Percentiles rank a stretch among this genome's conserved stretches.
These are phyloP conservation scores for Stemphylium beticola DNA, from an alignment of 2,329 filamentous ascomycete genomes.

Conservation along the genomic window DNA sequence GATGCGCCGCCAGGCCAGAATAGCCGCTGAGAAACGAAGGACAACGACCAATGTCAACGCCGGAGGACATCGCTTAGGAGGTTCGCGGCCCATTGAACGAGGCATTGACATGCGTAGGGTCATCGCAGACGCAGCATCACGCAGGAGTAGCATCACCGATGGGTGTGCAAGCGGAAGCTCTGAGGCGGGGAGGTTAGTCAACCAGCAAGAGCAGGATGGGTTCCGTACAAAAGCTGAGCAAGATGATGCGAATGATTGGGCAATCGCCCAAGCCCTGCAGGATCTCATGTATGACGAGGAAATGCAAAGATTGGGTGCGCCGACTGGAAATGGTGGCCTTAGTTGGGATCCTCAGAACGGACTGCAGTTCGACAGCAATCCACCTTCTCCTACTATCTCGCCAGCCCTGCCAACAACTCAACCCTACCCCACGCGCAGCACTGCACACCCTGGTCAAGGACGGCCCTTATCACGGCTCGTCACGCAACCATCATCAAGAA, in stretches of 20 bases:
- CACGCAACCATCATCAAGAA: constrained; percentile 20
- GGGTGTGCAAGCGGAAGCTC: constrained; percentile 78
- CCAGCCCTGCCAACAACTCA: constrained; percentile 42
- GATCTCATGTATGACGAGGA: constrained; percentile 86
- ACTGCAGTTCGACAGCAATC: constrained; percentile 54
- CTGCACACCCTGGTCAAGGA: constrained; percentile 27
- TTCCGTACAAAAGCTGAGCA: constrained; percentile 86
- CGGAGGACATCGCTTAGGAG: constrained; percentile 76
- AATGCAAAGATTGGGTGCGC: constrained; percentile 51
- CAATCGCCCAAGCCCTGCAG: constrained; percentile 84
- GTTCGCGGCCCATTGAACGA: constrained; percentile 57
- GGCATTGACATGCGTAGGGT: constrained; percentile 74
- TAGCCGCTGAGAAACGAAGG: constrained; percentile 73
- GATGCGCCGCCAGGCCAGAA: constrained; percentile 74
- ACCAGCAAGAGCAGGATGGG: constrained; percentile 70
- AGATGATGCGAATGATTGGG: constrained; percentile 85
- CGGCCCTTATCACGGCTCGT: constrained; percentile 46
- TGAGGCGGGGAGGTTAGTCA: constrained; percentile 69
- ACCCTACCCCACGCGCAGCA: constrained; percentile 13
- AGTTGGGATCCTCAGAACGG: constrained; percentile 47
- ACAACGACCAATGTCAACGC: constrained; percentile 67
- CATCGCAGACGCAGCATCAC: constrained; percentile 73
- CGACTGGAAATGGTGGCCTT: constrained; percentile 43
- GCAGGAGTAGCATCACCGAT: constrained; percentile 68
- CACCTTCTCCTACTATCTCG: constrained; percentile 51